Evolutionary conservation across 192 early-diverging fungal genomes (phyloP).

Genomic region (Coemansia aciculifera): DNA sequence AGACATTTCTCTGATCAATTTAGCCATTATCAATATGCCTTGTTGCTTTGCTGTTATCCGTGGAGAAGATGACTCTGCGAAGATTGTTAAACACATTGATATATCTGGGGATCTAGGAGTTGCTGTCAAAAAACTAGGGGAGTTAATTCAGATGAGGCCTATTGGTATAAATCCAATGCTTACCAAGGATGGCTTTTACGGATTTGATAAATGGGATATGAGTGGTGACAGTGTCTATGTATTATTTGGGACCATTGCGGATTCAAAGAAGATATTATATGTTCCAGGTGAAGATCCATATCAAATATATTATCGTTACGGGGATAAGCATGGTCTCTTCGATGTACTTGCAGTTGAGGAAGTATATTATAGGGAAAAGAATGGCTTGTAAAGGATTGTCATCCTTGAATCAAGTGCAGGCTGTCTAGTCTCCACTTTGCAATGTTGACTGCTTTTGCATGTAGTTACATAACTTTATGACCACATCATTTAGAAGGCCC

Average conservation of each 20-base stretch:
- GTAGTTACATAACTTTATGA: neutral
- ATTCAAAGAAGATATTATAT: no score
- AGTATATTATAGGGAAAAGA: no score
- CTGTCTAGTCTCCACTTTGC: neutral
- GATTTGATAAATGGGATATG: neutral
- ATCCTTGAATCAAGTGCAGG: no score
- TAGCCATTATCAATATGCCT: neutral
- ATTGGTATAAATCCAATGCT: no score
- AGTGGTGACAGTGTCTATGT: neutral
- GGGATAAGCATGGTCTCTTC: no score
- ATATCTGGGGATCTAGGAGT: neutral
- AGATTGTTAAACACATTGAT: neutral
- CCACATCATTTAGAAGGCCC: neutral
- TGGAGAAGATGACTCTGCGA: neutral
- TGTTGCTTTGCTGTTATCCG: neutral
- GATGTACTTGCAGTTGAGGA: no score
- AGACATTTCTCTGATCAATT: neutral
- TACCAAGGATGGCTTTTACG: neutral
- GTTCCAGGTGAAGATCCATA: no score
- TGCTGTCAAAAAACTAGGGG: neutral
- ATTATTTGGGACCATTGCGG: neutral
- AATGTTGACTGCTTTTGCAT: neutral
- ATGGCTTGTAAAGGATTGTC: no score
- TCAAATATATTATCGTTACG: no score
- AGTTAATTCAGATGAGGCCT: no score